These are phyloP conservation scores for Sclerotinia minor DNA, from an alignment of 2,329 filamentous ascomycete genomes.

Conservation along the genomic window DNA sequence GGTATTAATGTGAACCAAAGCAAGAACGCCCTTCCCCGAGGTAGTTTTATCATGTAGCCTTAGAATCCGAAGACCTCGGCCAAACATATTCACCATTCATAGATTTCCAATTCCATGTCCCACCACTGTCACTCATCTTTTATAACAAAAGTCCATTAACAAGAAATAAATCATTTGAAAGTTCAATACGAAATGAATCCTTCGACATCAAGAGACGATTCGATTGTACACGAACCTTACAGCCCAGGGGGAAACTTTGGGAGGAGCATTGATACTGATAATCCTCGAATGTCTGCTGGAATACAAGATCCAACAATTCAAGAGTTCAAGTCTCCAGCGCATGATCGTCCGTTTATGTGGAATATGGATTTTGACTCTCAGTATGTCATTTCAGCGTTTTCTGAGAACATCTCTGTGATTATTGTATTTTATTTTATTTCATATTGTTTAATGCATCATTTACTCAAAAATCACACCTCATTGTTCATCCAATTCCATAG, in stretches of 20 bases:
- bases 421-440: background rate
- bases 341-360: slow-evolving; percentile 5
- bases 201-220: background rate
- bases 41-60: background rate
- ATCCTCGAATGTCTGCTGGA: slow-evolving; percentile 16
- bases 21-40: background rate
- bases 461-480: background rate
- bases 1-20: background rate
- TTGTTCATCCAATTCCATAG: background rate
- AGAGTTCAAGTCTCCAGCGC: background rate
- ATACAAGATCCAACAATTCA: background rate
- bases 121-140: background rate
- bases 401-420: background rate
- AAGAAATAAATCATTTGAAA: background rate
- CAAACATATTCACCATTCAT: background rate
- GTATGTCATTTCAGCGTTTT: background rate
- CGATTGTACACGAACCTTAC: background rate
- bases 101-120: background rate
- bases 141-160: background rate
- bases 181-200: background rate
- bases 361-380: background rate
- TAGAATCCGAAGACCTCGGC: background rate
- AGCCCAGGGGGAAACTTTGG: background rate
- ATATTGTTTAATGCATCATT: background rate
- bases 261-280: background rate